Conservation (phyloP, 371 early-diverging fungal species). For the Haplosporangium sp. region DNA sequence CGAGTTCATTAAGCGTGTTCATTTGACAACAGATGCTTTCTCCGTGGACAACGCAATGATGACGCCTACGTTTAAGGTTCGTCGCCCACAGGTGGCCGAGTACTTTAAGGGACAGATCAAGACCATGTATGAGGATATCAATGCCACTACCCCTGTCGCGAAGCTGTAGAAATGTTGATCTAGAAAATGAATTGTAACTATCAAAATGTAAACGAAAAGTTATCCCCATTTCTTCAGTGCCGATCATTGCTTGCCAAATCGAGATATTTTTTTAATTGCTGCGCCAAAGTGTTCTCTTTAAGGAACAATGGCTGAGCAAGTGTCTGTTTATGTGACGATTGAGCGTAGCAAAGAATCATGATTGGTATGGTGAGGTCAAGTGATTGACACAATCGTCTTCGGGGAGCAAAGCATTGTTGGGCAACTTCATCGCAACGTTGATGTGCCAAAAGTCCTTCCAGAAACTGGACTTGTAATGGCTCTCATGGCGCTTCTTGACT, state of each 20-base stretch:
- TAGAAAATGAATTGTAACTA: neutral
- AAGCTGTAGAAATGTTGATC: conserved; percentile 35
- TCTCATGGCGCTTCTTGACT: conserved; percentile 9
- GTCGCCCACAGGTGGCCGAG: conserved; percentile 79
- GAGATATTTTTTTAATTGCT: no score
- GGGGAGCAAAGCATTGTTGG: conserved; percentile 96
- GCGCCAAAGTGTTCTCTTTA: no score
- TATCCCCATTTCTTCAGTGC: no score
- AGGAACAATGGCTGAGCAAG: no score
- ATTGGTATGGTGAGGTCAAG: conserved; percentile 69
- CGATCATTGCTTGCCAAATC: no score
- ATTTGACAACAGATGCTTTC: conserved; percentile 65
- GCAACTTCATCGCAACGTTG: conserved; percentile 96
- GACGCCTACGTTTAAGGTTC: conserved; percentile 81
- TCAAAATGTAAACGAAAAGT: neutral
- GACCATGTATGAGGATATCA: conserved; percentile 61
- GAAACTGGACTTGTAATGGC: conserved; percentile 76
- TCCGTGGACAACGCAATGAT: conserved; percentile 68
- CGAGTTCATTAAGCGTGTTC: conserved; percentile 65
- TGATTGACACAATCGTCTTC: conserved; percentile 94
- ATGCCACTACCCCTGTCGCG: conserved; percentile 37
- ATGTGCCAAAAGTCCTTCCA: conserved; percentile 88
- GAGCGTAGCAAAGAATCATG: no score
- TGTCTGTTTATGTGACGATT: no score
- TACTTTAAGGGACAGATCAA: conserved; percentile 70